phyloP scores from a whole-genome alignment of 495 filamentous ascomycete species.

The Neurospora sp. region DNA sequence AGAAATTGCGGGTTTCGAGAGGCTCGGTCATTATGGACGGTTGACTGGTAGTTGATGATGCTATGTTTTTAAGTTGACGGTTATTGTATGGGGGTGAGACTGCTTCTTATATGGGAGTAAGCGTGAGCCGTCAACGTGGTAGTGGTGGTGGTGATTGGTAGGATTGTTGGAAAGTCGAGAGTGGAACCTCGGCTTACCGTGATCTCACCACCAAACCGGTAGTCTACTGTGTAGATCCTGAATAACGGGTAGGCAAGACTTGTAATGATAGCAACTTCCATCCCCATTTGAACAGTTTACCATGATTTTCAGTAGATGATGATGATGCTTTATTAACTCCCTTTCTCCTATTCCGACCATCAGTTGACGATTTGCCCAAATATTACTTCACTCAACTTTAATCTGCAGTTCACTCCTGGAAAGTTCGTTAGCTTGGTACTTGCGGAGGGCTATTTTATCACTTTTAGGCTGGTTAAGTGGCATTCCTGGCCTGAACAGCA shows the following conservation, averaged over 20 bases:
- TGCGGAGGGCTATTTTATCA: too few species aligned
- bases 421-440: too few species aligned
- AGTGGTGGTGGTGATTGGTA: neutral
- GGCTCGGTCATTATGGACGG: conserved; percentile 1
- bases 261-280: neutral
- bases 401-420: too few species aligned
- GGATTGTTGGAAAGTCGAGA: neutral
- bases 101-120: neutral
- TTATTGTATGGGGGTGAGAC: neutral
- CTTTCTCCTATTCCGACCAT: too few species aligned
- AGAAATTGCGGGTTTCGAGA: conserved; percentile 13
- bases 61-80: neutral
- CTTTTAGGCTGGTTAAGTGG: too few species aligned
- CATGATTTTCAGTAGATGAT: too few species aligned
- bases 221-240: neutral
- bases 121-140: neutral
- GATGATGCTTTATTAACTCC: too few species aligned
- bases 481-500: too few species aligned
- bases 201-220: neutral
- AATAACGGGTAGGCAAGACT: neutral
- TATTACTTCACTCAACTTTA: too few species aligned
- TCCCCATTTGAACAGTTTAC: neutral
- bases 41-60: neutral
- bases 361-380: too few species aligned
- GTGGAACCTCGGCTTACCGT: neutral